Conservation (phyloP, 2,329 filamentous ascomycete species). For the Didymella glomerata region DNA sequence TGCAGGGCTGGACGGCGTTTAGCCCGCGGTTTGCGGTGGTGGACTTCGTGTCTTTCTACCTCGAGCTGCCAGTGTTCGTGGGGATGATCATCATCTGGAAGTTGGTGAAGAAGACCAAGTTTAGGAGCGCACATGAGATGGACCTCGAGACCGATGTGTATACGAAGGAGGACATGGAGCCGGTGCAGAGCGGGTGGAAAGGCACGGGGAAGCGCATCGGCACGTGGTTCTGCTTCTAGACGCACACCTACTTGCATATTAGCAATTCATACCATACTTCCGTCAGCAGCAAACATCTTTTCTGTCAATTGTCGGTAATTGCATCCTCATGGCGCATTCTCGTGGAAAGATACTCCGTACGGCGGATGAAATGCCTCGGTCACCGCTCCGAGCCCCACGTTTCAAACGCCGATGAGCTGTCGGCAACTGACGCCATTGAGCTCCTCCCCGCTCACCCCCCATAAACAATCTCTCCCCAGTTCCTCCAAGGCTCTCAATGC, state of each 20-base stretch:
- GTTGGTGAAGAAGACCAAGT: constrained; percentile 39
- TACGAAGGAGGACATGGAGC: constrained; percentile 42
- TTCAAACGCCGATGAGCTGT: constrained; percentile 20
- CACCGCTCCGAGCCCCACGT: constrained; percentile 9
- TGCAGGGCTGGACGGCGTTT: constrained; percentile 62
- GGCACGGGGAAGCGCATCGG: constrained; percentile 34
- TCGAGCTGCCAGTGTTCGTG: constrained; percentile 50
- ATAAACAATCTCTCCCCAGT: constrained; percentile 7
- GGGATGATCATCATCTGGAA: constrained; percentile 43
- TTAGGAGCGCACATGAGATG: constrained; percentile 38
- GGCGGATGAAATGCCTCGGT: constrained; percentile 9
- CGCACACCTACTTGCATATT: not conserved
- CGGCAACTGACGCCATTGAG: constrained; percentile 20
- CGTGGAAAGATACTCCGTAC: constrained; percentile 20
- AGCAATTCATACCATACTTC: not conserved
- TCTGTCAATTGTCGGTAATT: constrained; percentile 6
- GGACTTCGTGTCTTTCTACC: constrained; percentile 61
- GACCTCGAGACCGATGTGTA: constrained; percentile 45
- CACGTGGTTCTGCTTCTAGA: constrained; percentile 42
- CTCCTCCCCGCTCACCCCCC: constrained; percentile 6
- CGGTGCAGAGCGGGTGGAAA: constrained; percentile 34
- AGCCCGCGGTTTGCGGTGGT: constrained; percentile 53
- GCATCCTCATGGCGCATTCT: not conserved
- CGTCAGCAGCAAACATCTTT: not conserved
- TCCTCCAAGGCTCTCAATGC: constrained; percentile 6